These are phyloP conservation scores for Centaurea solstitialis DNA, from an alignment of 129 eudicot genomes.

Conservation along the genomic window DNA sequence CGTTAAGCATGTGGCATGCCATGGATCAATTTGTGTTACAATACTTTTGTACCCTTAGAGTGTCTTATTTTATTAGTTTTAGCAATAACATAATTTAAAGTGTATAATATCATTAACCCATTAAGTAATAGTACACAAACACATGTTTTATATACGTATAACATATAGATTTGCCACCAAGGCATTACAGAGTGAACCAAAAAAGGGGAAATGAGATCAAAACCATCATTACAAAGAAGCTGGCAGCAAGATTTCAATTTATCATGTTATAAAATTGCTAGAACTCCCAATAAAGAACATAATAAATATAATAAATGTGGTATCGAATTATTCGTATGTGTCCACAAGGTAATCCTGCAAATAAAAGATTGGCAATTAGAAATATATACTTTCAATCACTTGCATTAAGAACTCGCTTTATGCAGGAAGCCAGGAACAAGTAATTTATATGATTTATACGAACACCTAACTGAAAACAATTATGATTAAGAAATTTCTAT, in stretches of 20 bases:
- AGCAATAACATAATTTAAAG: too few species aligned
- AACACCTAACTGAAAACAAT: not conserved
- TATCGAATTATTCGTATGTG: not conserved
- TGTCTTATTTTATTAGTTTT: too few species aligned
- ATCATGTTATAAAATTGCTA: not conserved
- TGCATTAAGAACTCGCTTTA: not conserved
- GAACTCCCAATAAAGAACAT: not conserved
- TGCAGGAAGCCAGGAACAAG: not conserved
- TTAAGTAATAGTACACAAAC: too few species aligned
- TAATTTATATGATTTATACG: not conserved
- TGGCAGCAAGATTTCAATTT: not conserved
- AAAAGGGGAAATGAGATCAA: not conserved
- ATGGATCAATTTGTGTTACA: too few species aligned
- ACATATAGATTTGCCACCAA: too few species aligned
- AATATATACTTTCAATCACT: not conserved
- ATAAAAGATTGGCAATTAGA: not conserved
- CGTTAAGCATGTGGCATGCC: too few species aligned
- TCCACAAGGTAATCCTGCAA: constrained; percentile 7
- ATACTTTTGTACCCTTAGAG: too few species aligned
- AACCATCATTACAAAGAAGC: not conserved
- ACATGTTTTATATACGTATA: too few species aligned
- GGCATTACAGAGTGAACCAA: not conserved
- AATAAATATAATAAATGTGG: not conserved
- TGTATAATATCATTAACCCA: too few species aligned
- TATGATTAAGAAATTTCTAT: not conserved